A percentile compares a stretch with the other conserved stretches of the same genome.
Conservation (phyloP, 1,284 basidiomycete species). For the Xerocomus nothofagi region DNA sequence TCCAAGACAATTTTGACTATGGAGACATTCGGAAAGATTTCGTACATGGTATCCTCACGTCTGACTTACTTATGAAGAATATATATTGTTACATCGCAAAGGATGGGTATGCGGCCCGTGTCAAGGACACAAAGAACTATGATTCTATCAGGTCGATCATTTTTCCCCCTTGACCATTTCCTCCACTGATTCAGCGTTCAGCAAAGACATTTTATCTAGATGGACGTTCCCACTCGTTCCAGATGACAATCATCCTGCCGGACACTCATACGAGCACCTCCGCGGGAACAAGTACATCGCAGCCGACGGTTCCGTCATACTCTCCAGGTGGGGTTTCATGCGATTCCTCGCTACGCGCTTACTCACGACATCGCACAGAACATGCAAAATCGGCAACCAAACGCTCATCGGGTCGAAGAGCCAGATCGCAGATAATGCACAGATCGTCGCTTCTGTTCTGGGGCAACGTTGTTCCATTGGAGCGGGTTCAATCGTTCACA, state of each 20-base stretch:
- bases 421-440: constrained; percentile 61
- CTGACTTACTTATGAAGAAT: constrained; percentile 93
- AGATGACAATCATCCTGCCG: constrained; percentile 87
- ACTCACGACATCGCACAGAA: constrained; percentile 41
- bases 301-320: constrained; percentile 66
- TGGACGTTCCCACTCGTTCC: constrained; percentile 96
- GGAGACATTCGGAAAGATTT: constrained; percentile 90
- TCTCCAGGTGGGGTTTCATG: constrained; percentile 61
- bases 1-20: constrained; percentile 99
- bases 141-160: constrained; percentile 73
- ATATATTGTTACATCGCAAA: constrained; percentile 88
- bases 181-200: constrained; percentile 34
- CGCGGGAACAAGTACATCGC: constrained; percentile 87
- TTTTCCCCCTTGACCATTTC: background rate
- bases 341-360: background rate
- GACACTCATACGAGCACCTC: constrained; percentile 78
- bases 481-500: constrained; percentile 56
- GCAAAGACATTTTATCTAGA: constrained; percentile 88
- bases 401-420: constrained; percentile 78
- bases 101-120: constrained; percentile 86
- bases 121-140: constrained; percentile 88
- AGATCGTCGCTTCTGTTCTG: constrained; percentile 71
- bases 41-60: constrained; percentile 94
- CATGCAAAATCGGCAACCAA: constrained; percentile 81
- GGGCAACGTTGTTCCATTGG: constrained; percentile 75